These are phyloP conservation scores for Ephemerocybe angulata DNA, from an alignment of 768 basidiomycete species.

Conservation along the genomic window DNA sequence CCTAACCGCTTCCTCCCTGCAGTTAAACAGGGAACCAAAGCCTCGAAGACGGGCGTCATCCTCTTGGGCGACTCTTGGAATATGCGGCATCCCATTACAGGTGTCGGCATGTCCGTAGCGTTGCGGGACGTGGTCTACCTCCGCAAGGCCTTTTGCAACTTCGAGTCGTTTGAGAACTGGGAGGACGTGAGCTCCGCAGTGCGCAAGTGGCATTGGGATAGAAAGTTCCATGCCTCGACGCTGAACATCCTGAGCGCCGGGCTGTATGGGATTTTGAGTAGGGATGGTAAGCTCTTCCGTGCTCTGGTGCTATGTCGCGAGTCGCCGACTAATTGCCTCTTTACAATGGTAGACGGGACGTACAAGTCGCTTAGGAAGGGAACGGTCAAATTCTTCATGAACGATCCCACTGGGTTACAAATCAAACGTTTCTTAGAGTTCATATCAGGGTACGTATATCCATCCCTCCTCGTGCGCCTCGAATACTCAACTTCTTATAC, in stretches of 20 bases:
- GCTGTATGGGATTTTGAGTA: conserved; percentile 89
- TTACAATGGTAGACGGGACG: background rate
- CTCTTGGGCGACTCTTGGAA: conserved; percentile 97
- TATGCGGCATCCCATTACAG: conserved; percentile 98
- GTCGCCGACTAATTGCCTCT: background rate
- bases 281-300: conserved; percentile 63
- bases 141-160: conserved; percentile 49
- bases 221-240: conserved; percentile 80
- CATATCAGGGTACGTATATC: background rate
- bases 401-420: background rate
- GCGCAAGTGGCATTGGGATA: conserved; percentile 77
- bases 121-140: conserved; percentile 81
- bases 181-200: conserved; percentile 46
- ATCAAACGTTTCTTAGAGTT: background rate
- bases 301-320: background rate
- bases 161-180: conserved; percentile 49
- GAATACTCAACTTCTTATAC: background rate
- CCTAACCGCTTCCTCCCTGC: conserved; percentile 93
- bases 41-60: conserved; percentile 64
- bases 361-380: background rate
- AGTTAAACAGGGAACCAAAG: conserved; percentile 52
- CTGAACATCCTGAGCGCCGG: conserved; percentile 93
- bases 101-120: conserved; percentile 97
- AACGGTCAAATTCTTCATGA: background rate
- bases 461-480: background rate